phyloP scores from a whole-genome alignment of 495 filamentous ascomycete species.

The Acidiella bohemica region DNA sequence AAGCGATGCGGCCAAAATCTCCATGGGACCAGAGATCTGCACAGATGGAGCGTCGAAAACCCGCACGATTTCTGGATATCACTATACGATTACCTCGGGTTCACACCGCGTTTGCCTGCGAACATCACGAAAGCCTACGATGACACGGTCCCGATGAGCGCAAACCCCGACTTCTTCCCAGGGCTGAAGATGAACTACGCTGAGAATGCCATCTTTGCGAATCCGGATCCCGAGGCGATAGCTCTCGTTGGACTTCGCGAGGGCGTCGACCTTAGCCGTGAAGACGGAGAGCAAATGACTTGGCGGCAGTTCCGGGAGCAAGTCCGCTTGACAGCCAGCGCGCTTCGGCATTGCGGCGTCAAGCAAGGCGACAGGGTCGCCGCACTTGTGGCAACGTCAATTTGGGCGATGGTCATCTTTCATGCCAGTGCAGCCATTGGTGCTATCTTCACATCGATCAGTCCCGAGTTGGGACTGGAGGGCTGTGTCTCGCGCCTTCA shows the following conservation, averaged over 20 bases:
- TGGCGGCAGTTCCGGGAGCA: slow-evolving; percentile 48
- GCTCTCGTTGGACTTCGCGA: slow-evolving; percentile 60
- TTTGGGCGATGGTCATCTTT: slow-evolving; percentile 56
- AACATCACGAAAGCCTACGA: slow-evolving; percentile 40
- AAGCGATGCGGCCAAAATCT: slow-evolving; percentile 20
- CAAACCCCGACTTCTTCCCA: slow-evolving; percentile 53
- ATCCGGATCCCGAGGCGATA: slow-evolving; percentile 36
- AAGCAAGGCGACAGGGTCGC: slow-evolving; percentile 57
- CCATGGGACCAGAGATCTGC: slow-evolving; percentile 49
- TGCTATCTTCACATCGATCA: slow-evolving; percentile 56
- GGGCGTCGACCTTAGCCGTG: slow-evolving; percentile 33
- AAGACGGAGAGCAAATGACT: slow-evolving; percentile 42
- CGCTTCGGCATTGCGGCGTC: slow-evolving; percentile 49
- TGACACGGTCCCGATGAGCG: slow-evolving; percentile 51
- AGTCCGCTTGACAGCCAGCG: slow-evolving; percentile 45
- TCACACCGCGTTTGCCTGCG: slow-evolving; percentile 41
- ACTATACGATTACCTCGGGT: slow-evolving; percentile 39
- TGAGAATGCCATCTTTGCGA: slow-evolving; percentile 49
- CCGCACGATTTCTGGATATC: slow-evolving; percentile 56
- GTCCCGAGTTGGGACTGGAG: slow-evolving; percentile 45
- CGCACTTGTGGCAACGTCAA: slow-evolving; percentile 55
- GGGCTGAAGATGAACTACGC: slow-evolving; percentile 51
- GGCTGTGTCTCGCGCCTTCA: slow-evolving; percentile 59
- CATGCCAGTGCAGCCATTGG: slow-evolving; percentile 53
- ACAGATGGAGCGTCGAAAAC: slow-evolving; percentile 44